Base-by-base conservation (phyloP, 306 rosid genomes). In the Abrus pulchellus region DNA sequence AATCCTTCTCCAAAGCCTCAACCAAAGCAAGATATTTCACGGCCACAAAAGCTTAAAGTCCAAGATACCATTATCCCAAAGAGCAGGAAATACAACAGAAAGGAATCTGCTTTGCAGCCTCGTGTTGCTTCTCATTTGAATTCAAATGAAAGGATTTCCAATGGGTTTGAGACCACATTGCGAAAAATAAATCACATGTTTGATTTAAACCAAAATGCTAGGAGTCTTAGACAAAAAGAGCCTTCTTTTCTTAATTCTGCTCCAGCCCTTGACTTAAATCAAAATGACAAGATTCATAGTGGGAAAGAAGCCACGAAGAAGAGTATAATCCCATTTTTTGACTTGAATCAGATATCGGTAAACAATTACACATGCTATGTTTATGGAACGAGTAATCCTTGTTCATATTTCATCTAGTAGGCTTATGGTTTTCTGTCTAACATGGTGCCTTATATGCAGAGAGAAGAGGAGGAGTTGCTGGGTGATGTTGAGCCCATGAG, bases 291-390 rank as follows among this genome's bases (percentile, higher is more conserved):
- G 80, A 76, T 80, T 73, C 85, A 72, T 33, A 76, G 69, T 45
- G 90, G 85, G 32, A 92, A 84, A 84, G 97, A 88, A 67, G 77
- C 84, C 1, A 3, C 83, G 4, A 88, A 84, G 88, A 80, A 88
- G 77, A 84, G 71, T 5, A 59, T 36, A 9, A 69, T 81, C 74
- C 94, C 89, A 5, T 44, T 82, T 81, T 91, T 93, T 1, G 97
- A 93, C 87, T 87, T 93, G 89, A 93, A 93, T 90, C 90, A 93
- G 79, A 86, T 93, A 75, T 88, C 90, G 91, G 98, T 91, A 90
- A 79, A 13, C 55, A 52, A 29, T 64, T n/a, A 6, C 3, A 27
- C 72, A 13, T 34, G 12, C 47, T 81, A 41, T 49, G 27, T 71
- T 40, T 61, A 55, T 40, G 8, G 66, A 52, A 80, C 14, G 7